Evolutionary conservation across 805 yeast species (phyloP), one percentile per base, ranked within the genome.

Genomic region (Lipomyces spencermartinsiae): DNA sequence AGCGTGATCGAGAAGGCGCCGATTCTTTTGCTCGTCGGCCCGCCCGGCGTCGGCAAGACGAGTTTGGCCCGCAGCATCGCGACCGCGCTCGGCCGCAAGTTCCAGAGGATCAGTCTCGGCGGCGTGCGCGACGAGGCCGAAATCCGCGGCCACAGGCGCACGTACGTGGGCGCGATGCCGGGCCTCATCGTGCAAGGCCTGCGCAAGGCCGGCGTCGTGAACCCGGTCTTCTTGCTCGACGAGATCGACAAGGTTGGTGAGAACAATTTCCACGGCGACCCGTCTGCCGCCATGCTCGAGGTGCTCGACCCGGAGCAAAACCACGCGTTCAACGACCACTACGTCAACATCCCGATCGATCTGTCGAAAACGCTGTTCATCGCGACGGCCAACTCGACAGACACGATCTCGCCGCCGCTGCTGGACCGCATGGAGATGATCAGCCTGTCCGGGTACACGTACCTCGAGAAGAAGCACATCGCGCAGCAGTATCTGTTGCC

Each of bases 31-130:
- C 83, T 92, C 66, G 92, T 91, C 5, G 97, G 97, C 0, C 97
- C 97, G 10, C 97, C 97, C 0, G 97, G 97, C 49, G 95, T 92
- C 14, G 97, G 97, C 35, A 92, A 92, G 77, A 92, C 97, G 0
- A 89, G 95, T 0, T 81, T 92, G 65, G 97, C 97, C 4, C 87
- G 87, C 74, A 90, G 96, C 0, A 86, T 92, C 59, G 97, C 97
- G 0, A 79, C 82, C 10, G 86, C 94, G 4, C 79, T 92, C 65
- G 89, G 90, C 0, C 83, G 96, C 59, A 85, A 87, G 67, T 89
- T 91, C 77, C 94, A 91, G 76, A 82, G 97, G 55, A 83, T 92
- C 19, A 90, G 96, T 1, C 83, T 92, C 1, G 97, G 97, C 34
- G 97, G 97, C 53, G 85, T 92, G 57, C 88, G 90, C 71, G 97